Conservation (phyloP, 1,284 basidiomycete genomes). For the Moesziomyces antarcticus region DNA sequence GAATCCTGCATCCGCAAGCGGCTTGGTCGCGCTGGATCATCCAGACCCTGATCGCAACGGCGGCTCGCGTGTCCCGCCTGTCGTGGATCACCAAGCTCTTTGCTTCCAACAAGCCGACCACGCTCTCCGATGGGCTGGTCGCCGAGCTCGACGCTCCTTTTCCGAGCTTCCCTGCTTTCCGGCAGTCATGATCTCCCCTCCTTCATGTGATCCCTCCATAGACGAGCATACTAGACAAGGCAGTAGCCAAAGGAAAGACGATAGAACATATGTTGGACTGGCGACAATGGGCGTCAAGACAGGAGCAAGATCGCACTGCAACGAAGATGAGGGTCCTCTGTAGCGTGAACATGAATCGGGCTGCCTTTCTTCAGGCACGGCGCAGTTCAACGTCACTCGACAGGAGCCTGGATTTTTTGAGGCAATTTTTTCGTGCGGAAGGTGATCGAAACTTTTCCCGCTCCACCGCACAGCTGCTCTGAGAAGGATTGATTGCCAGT, state of each 20-base stretch:
- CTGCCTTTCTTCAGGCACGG: not conserved
- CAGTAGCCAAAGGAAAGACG: no score
- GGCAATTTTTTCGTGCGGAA: conserved; percentile 27
- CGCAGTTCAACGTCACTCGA: conserved; percentile 29
- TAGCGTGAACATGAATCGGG: no score
- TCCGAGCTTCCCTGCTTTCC: conserved; percentile 15
- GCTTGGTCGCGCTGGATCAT: conserved; percentile 14
- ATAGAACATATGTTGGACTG: no score
- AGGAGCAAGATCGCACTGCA: no score
- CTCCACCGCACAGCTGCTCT: conserved; percentile 1
- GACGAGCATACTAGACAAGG: no score
- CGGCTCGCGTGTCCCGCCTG: not conserved
- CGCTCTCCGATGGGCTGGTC: conserved; percentile 9
- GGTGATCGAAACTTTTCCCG: conserved; percentile 32
- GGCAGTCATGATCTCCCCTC: not conserved
- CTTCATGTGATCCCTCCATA: no score
- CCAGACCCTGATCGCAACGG: conserved; percentile 5
- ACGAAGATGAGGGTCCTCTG: not conserved
- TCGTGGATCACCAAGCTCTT: conserved; percentile 5
- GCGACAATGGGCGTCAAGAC: no score
- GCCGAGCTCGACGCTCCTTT: conserved; percentile 16
- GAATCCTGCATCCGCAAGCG: conserved; percentile 29
- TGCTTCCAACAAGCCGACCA: no score
- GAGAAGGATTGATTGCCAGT: conserved; percentile 7
- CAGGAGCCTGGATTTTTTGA: conserved; percentile 3